Base-by-base conservation (phyloP, 208 protist genomes). In the Trypanosoma scelopori region DNA sequence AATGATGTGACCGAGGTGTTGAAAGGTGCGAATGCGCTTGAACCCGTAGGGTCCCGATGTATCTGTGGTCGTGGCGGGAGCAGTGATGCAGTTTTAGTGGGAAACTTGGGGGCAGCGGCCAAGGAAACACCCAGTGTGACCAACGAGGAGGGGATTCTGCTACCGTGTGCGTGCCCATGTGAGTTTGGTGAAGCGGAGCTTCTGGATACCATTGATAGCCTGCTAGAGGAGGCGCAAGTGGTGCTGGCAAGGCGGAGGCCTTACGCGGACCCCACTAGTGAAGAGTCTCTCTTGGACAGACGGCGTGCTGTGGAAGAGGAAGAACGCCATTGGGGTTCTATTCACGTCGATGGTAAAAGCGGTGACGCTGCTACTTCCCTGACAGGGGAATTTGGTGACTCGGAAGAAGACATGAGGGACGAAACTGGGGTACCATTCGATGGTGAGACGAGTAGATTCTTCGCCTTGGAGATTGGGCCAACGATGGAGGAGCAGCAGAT, bases 381-480 rank as follows among this genome's bases (percentile, higher is more conserved):
- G 13, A 52, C 30, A 43, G 43, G 66, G 12, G 55, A 61, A 9
- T 48, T 27, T 13, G 46, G 52, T 20, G 1, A 42, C 22, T 22
- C 15, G n/a, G 45, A 22, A 53, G 22, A 65, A 18, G 51, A 55
- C 30, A 53, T 53, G 49, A 37, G 4, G 28, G 25, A 16, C 18
- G 58, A 65, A 49, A 49, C 60, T 30, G 28, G 49, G 32, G 35
- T 5, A 56, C 6, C 35, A 22, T 3, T 27, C 9, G 23, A 51
- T 20, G 48, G 9, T 7, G 71, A 59, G 27, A 7, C 30, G 27
- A 51, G 42, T 11, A 57, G 32, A 27, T 71, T 92, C 12, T 92
- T 79, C 74, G 79, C 77, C 0, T 92, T 82, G 74, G 85, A 92
- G 23, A 80, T 85, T 66, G 69, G 76, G 32, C 75, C 78, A 9